Base-by-base conservation (phyloP, 1,139 yeast genomes). In the Trichomonascaceae sp. region DNA sequence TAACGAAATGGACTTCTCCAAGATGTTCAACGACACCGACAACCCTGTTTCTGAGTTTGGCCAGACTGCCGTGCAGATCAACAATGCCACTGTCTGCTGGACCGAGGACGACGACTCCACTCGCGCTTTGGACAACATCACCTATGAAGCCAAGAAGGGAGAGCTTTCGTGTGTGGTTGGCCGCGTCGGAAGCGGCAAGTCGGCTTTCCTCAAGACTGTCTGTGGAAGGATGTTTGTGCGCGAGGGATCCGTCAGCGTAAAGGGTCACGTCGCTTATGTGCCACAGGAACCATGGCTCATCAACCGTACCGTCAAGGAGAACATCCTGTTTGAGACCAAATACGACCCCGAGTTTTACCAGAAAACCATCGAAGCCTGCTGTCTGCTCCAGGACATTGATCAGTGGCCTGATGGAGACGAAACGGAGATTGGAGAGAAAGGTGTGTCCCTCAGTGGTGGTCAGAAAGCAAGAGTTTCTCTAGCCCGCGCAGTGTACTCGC, bases 361-460 rank as follows among this genome's bases (percentile, higher is more conserved):
- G 18, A 65, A 65, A 34, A 81, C 87, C 0, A 54, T 84, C 26
- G 71, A 71, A 34, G 92, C 92, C 0, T 84, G 94, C 60, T 92
- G 85, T 26, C 65, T 84, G 43, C 50, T 62, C 8, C 71, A 71
- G 4, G 95, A 84, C 56, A 56, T 84, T 39, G 69, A 67, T 29
- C 69, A 76, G 26, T 64, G 84, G 35, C 85, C 93, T 0, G 82
- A 80, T 52, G 89, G 92, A 14, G 94, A 82, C 51, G 71, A 65
- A 33, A 81, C 95, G 1, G 71, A 78, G 44, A 93, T 84, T 37
- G 94, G 94, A 34, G 95, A 84, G 56, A 79, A 81, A 50, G 94
- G 95, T 36, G 81, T 84, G 34, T 76, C 93, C 2, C 64, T 84
- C 35, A 78, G 92, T 16, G 94, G 94, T 33, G 95, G 95, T 16